Evolutionary conservation across 257 asterid genomes (phyloP).

Genomic region (Solanum piurae): DNA sequence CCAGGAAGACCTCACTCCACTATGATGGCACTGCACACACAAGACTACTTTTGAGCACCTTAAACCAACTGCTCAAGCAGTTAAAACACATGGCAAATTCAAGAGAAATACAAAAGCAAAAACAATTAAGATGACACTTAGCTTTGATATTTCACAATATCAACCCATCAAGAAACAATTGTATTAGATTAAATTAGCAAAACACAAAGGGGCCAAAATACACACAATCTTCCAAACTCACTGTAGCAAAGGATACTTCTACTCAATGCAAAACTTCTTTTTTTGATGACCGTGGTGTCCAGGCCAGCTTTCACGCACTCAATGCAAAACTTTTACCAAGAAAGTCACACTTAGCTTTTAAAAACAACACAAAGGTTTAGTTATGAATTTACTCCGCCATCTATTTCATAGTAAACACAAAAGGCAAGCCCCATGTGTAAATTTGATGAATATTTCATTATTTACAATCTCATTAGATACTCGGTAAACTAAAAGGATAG

Average conservation of each 20-base stretch:
- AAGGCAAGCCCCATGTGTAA: not conserved
- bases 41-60: not conserved
- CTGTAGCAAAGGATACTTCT: not conserved
- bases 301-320: no score
- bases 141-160: not conserved
- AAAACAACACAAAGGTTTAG: not conserved
- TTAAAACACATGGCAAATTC: not conserved
- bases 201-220: not conserved
- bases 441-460: not conserved
- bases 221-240: not conserved
- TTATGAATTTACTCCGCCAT: not conserved
- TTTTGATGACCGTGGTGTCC: no score
- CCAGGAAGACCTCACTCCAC: not conserved
- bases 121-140: not conserved
- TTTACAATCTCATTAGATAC: not conserved
- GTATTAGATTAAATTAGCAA: not conserved
- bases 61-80: not conserved
- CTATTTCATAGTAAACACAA: not conserved
- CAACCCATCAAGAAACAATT: not conserved
- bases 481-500: not conserved
- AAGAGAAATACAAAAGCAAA: not conserved
- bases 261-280: not conserved
- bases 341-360: not conserved
- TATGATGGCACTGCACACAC: slow-evolving; percentile 4
- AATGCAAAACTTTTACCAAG: not conserved